These are phyloP conservation scores for Exophiala bonariae DNA, from an alignment of 2,329 filamentous ascomycete species.

Conservation along the genomic window DNA sequence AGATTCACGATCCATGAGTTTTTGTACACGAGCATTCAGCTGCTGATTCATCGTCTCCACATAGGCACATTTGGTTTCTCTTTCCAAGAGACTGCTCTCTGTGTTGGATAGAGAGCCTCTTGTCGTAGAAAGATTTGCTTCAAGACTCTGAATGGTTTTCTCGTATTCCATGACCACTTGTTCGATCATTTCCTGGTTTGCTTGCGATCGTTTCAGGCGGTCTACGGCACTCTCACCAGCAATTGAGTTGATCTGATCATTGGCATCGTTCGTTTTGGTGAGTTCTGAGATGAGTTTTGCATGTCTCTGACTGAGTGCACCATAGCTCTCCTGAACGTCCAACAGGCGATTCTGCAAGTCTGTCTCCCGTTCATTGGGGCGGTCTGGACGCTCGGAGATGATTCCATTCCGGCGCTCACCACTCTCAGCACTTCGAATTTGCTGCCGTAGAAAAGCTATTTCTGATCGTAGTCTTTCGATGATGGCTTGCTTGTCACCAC, in stretches of 20 bases:
- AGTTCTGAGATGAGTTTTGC: constrained; percentile 94
- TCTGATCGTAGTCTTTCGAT: constrained; percentile 94
- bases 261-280: constrained; percentile 73
- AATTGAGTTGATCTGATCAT: constrained; percentile 55
- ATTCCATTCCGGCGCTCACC: constrained; percentile 56
- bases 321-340: constrained; percentile 93
- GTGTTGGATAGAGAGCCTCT: constrained; percentile 78
- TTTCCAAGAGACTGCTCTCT: constrained; percentile 85
- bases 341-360: constrained; percentile 93
- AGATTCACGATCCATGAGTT: constrained; percentile 84
- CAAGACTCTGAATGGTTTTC: constrained; percentile 93
- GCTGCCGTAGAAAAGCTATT: constrained; percentile 88
- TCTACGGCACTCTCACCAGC: constrained; percentile 79
- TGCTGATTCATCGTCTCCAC: constrained; percentile 89
- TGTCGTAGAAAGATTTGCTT: constrained; percentile 87
- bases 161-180: constrained; percentile 97
- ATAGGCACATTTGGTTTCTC: constrained; percentile 90
- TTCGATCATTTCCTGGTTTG: constrained; percentile 92
- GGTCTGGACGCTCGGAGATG: constrained; percentile 71
- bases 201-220: constrained; percentile 88
- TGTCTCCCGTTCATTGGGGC: constrained; percentile 78
- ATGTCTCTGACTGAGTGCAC: constrained; percentile 83
- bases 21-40: constrained; percentile 85
- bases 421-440: constrained; percentile 81
- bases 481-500: constrained; percentile 87